A percentile compares a stretch with the other conserved stretches of the same genome.
phyloP scores from a whole-genome alignment of 352 stramenopile genomes.

The Globisporangium rhizosaccharum region DNA sequence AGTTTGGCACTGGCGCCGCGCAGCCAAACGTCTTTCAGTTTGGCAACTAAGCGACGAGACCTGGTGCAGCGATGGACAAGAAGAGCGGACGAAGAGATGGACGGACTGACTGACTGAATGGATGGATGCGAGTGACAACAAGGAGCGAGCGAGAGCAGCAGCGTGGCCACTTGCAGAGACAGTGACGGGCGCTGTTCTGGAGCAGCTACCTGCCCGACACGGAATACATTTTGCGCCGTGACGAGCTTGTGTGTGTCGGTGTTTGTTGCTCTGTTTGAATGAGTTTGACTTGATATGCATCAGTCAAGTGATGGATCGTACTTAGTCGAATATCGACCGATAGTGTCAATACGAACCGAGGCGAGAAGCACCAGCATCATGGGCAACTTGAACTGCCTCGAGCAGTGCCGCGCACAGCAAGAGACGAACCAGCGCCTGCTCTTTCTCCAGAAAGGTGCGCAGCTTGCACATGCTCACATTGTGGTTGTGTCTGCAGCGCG shows the following conservation, averaged over 20 bases:
- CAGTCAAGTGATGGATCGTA: neutral
- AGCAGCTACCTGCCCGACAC: no score
- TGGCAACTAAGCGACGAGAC: slow-evolving; percentile 43
- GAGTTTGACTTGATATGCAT: neutral
- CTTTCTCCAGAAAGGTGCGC: slow-evolving; percentile 66
- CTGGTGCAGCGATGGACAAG: neutral
- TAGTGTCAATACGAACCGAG: no score
- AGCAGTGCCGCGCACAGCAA: slow-evolving; percentile 64
- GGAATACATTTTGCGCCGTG: no score
- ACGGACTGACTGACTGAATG: slow-evolving; percentile 13
- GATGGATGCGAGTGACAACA: slow-evolving; percentile 6
- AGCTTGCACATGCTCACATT: neutral
- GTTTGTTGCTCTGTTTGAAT: no score
- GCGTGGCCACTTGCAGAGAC: no score
- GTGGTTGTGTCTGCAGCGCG: neutral
- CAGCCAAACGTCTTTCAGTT: slow-evolving; percentile 84
- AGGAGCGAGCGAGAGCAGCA: neutral
- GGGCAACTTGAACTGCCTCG: slow-evolving; percentile 80
- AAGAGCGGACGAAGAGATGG: slow-evolving; percentile 10
- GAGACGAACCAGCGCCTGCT: slow-evolving; percentile 60
- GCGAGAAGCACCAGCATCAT: slow-evolving; percentile 16
- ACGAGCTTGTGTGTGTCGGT: no score
- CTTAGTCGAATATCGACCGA: neutral
- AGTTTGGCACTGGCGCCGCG: slow-evolving; percentile 56
- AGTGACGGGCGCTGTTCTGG: no score